Base-by-base conservation (phyloP, 2,329 filamentous ascomycete genomes). In the Colletotrichum magnum region DNA sequence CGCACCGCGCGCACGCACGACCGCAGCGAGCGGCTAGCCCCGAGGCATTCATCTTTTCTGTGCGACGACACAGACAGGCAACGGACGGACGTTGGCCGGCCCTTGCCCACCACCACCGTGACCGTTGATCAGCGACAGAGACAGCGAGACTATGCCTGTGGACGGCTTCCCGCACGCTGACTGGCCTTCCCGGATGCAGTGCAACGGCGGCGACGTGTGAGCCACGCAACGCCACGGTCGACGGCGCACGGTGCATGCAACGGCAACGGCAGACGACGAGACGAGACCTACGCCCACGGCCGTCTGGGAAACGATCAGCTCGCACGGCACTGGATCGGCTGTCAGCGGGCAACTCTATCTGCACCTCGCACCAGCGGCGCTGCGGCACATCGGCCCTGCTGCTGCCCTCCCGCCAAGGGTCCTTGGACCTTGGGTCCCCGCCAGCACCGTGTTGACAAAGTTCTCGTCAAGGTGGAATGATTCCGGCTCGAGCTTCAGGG, bases 261-360 rank as follows among this genome's bases (percentile, higher is more conserved):
- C 16, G 15, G 45, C 28, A 36, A 10, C 32, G 32, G 32, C 7
- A 36, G 36, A 18, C n/a, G 21, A 53, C 45, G 21, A n/a, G 32
- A 58, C 41, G 48, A 48, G 59, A 53, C 54, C 58, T 13, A 51
- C 53, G 39, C 65, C 53, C 53, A 54, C 47, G 18, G 52, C 36
- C 36, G 21, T 39, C 26, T 48, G 60, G 59, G 65, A 53, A 56
- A 65, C 43, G 48, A 69, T 67, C 67, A 69, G 67, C 62, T 61
- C 43, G 59, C 51, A 65, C 56, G 66, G 57, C 57, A 58, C n/a
- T 57, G 63, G 43, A 57, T 60, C 67, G 57, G 63, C 67, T 67
- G 62, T 66, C 57, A 67, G 64, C 51, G 56, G 63, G 43, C 56
- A 69, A 69, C 67, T 69, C 63, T 69, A 67, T 67, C 67, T 69